Conservation (phyloP, 225 moss, liverwort and hornwort genomes). For the Physcomitrellopsis africana region DNA sequence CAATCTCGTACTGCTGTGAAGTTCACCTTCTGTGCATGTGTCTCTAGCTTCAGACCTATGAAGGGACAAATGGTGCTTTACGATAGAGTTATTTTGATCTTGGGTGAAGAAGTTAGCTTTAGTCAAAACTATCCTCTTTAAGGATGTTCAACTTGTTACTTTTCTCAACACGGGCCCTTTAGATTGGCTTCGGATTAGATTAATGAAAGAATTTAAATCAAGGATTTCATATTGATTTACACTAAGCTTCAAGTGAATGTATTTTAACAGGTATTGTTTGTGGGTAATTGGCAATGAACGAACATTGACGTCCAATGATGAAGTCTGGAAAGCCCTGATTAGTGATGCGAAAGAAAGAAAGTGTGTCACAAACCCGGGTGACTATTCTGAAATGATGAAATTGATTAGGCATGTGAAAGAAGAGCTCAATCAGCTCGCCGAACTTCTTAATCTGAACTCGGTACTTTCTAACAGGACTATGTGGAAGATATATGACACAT, state of each 20-base stretch:
- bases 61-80: background rate
- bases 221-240: background rate
- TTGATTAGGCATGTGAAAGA: constrained; percentile 39
- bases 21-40: background rate
- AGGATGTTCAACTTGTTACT: too few species aligned
- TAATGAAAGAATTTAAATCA: background rate
- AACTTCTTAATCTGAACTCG: constrained; percentile 45
- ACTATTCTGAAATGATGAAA: constrained; percentile 43
- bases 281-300: constrained; percentile 48
- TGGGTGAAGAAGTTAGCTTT: background rate
- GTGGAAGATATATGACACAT: constrained; percentile 50
- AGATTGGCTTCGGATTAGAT: background rate
- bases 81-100: background rate
- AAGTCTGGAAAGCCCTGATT: too few species aligned
- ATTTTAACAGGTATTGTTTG: constrained; percentile 59
- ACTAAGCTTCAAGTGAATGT: constrained; percentile 3
- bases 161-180: background rate
- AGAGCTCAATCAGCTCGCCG: constrained; percentile 45
- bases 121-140: background rate
- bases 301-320: too few species aligned
- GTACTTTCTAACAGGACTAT: constrained; percentile 43
- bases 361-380: constrained; percentile 35
- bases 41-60: background rate
- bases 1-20: background rate
- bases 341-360: constrained; percentile 41